phyloP scores from a whole-genome alignment of 352 stramenopile species.

The Phytophthora brassicae region DNA sequence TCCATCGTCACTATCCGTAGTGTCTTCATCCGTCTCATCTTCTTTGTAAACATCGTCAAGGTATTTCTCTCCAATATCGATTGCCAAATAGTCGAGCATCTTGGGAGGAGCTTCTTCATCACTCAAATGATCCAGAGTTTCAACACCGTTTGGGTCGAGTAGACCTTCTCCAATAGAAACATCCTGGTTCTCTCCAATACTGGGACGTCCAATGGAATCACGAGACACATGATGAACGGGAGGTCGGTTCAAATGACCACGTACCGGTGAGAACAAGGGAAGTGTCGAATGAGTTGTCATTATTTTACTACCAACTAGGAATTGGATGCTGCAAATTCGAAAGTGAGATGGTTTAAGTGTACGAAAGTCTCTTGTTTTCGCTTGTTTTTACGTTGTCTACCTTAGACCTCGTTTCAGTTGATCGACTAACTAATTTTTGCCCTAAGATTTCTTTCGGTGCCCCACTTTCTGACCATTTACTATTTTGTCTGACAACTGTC shows the following conservation, averaged over 20 bases:
- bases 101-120: slow-evolving; percentile 15
- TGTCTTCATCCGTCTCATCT: slow-evolving; percentile 25
- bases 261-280: background rate
- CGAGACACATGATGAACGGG: background rate
- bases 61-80: slow-evolving; percentile 58
- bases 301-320: background rate
- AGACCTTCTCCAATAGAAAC: slow-evolving; percentile 58
- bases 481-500: background rate
- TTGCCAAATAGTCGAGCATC: slow-evolving; percentile 57
- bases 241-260: background rate
- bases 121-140: slow-evolving; percentile 37
- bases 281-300: background rate
- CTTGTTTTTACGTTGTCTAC: background rate
- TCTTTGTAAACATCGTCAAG: slow-evolving; percentile 62
- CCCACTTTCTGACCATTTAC: background rate
- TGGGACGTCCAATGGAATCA: slow-evolving; percentile 1
- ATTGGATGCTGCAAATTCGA: background rate
- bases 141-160: slow-evolving; percentile 40
- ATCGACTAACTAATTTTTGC: background rate
- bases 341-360: background rate
- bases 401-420: background rate
- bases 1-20: background rate
- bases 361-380: background rate
- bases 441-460: background rate
- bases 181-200: slow-evolving; percentile 12